phyloP scores from a whole-genome alignment of 169 alveolate genomes.

The Cryptosporidium andersoni region DNA sequence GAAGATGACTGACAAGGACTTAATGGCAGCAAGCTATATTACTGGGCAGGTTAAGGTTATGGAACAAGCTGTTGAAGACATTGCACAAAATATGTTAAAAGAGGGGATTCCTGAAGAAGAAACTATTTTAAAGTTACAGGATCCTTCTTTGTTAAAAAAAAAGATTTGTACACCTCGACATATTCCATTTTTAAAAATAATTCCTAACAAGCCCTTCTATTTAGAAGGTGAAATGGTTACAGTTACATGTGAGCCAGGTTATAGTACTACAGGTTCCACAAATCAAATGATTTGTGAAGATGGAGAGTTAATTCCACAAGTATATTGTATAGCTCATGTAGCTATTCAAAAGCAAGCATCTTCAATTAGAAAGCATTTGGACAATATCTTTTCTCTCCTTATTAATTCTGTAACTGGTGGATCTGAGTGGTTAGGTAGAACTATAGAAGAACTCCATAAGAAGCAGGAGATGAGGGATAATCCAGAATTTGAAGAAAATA shows the following conservation, averaged over 20 bases:
- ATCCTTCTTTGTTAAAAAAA: slow-evolving; percentile 32
- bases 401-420: slow-evolving; percentile 53
- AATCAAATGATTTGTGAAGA: slow-evolving; percentile 30
- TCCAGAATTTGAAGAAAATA: background rate
- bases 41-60: slow-evolving; percentile 37
- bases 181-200: slow-evolving; percentile 38
- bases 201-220: slow-evolving; percentile 45
- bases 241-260: slow-evolving; percentile 48
- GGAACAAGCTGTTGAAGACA: slow-evolving; percentile 61
- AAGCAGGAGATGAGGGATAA: background rate
- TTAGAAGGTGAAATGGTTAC: slow-evolving; percentile 30
- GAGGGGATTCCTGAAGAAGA: slow-evolving; percentile 38
- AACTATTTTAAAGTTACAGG: slow-evolving; percentile 30
- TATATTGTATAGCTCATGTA: slow-evolving; percentile 43
- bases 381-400: slow-evolving; percentile 30
- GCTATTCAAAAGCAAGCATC: slow-evolving; percentile 39
- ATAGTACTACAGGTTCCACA: slow-evolving; percentile 50
- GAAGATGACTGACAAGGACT: slow-evolving; percentile 54
- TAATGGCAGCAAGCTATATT: slow-evolving; percentile 53
- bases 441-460: slow-evolving; percentile 23
- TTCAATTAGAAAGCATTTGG: slow-evolving; percentile 42
- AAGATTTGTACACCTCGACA: slow-evolving; percentile 63
- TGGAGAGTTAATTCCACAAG: slow-evolving; percentile 60
- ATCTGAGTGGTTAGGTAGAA: slow-evolving; percentile 29
- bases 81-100: slow-evolving; percentile 37